These are phyloP conservation scores for Saksenaea oblongispora DNA, from an alignment of 371 early-diverging fungal genomes.

Conservation along the genomic window DNA sequence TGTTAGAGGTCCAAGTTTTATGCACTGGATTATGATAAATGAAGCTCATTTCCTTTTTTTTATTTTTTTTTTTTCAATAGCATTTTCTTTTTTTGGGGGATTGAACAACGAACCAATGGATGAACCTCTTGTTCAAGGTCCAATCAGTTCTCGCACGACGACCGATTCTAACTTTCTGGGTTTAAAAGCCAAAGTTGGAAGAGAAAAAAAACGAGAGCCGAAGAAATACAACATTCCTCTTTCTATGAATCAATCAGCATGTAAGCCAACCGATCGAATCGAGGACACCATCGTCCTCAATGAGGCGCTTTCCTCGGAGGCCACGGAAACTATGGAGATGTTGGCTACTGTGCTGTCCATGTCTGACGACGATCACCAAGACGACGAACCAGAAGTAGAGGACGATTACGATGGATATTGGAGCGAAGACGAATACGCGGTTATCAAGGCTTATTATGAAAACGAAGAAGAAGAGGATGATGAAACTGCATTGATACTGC, in stretches of 20 bases:
- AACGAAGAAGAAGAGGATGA: constrained; percentile 13
- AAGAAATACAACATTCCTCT: not conserved
- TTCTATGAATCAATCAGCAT: constrained; percentile 4
- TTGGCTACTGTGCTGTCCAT: not conserved
- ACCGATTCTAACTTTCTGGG: not conserved
- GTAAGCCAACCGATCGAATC: constrained; percentile 3
- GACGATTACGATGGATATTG: constrained; percentile 6
- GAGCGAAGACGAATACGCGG: constrained; percentile 10
- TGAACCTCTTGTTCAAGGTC: not conserved
- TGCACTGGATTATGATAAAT: not conserved
- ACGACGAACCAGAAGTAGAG: constrained; percentile 8
- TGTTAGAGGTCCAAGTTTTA: not conserved
- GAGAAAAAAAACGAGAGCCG: not conserved
- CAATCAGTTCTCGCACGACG: not conserved
- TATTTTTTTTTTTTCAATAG: too few species aligned
- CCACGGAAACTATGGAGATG: not conserved
- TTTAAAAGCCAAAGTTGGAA: not conserved
- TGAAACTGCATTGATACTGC: not conserved
- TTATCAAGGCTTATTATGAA: constrained; percentile 15
- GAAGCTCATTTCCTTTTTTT: not conserved
- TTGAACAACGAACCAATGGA: not conserved
- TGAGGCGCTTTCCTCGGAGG: constrained; percentile 6
- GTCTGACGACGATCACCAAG: constrained; percentile 6
- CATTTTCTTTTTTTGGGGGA: not conserved
- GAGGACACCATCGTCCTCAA: constrained; percentile 1